phyloP scores from a whole-genome alignment of 768 basidiomycete genomes.

The Hemileccinum rubropunctum region DNA sequence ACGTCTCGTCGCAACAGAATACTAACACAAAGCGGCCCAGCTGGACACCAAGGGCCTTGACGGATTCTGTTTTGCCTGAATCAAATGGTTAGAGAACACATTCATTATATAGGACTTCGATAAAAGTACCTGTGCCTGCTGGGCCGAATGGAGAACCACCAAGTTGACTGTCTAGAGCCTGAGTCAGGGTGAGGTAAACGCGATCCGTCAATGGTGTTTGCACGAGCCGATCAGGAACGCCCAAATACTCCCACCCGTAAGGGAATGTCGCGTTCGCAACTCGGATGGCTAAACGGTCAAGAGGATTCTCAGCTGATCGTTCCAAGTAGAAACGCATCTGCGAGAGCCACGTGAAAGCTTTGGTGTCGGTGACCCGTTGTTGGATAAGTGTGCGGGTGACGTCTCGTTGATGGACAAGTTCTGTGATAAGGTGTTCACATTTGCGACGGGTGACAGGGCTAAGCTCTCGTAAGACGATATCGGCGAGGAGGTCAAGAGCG shows the following conservation, averaged over 20 bases:
- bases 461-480: constrained; percentile 91
- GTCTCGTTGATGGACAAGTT: constrained; percentile 97
- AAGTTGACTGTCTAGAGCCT: constrained; percentile 91
- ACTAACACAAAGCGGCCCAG: constrained; percentile 98
- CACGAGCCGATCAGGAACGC: constrained; percentile 93
- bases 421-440: constrained; percentile 98
- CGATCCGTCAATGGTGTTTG: constrained; percentile 97
- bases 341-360: constrained; percentile 89
- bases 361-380: constrained; percentile 58
- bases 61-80: constrained; percentile 96
- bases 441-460: constrained; percentile 90
- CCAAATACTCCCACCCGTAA: constrained; percentile 99
- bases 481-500: constrained; percentile 92
- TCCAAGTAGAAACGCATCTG: constrained; percentile 99
- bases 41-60: constrained; percentile 97
- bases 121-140: constrained; percentile 80
- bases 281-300: constrained; percentile 76
- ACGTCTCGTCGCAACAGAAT: constrained; percentile 99
- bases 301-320: constrained; percentile 61
- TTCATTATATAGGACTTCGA: not conserved
- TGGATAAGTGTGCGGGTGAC: constrained; percentile 80
- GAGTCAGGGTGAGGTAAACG: constrained; percentile 94
- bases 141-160: constrained; percentile 98
- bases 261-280: constrained; percentile 92
- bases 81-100: constrained; percentile 3